Evolutionary conservation across 75 land plant species (phyloP), one percentile per base, ranked within the genome.

Genomic region (Pinus tabuliformis): DNA sequence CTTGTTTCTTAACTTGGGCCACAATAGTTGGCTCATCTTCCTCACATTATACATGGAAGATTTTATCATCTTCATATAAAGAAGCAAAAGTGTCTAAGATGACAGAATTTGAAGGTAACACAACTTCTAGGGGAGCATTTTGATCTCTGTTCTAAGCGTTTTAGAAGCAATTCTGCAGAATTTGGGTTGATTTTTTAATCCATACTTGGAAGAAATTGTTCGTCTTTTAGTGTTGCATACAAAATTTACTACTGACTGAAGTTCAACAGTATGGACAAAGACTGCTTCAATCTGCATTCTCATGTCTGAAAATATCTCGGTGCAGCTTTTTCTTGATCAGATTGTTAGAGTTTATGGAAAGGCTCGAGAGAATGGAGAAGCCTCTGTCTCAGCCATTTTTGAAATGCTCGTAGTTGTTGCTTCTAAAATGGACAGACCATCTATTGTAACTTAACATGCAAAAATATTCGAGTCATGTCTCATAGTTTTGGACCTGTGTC

Each of bases 111-210:
- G 24, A 36, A 72, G 80, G 37, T 7, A 8, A 18, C 65, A n/a
- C 66, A 17, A 62, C 20, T 54, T 11, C 30, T 13, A 74, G 71
- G 49, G 74, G 57, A 62, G 76, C 13, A 6, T 90, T 70, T 56
- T 79, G 49, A 21, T 82, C 15, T 80, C 92, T 73, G 70, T 96
- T 76, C 84, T 90, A 9, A 56, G 71, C 15, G 71, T 79, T 7
- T 68, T 96, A 74, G 99, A 91, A 80, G 89, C 87, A 18, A 74
- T 90, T 36, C 73, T 91, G 14, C 84, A 84, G 16, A 93, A 91
- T 18, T 78, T 96, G 64, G 97, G 94, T 78, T 77, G 89, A 8
- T 96, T 93, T 83, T 58, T 96, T 18, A 96, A 84, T 72, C 99
- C 99, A 66, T 96, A 93, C 84, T 80, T 96, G 74, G 80, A 80